Base-by-base conservation (phyloP, 83 land plant genomes). In the Isoetes engelmannii region DNA sequence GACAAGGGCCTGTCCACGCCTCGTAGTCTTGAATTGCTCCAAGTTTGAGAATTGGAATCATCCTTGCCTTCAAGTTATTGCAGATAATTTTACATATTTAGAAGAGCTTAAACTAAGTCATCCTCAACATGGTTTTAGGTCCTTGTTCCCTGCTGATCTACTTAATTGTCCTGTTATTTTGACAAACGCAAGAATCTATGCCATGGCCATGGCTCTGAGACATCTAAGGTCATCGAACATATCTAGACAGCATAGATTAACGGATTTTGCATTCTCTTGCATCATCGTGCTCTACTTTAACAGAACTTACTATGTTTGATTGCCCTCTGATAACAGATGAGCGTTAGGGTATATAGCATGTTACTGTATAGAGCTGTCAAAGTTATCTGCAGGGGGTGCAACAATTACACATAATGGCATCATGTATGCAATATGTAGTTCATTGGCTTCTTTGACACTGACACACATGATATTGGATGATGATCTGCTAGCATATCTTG, bases 41-140 rank as follows among this genome's bases (percentile, higher is more conserved):
- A 75, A 63, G 8, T 7, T 79, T 42, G 10, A 56, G 1, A 21
- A 19, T 21, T 50, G 81, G 15, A 7, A 5, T 4, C 79, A 76
- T 41, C 17, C 7, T 4, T 76, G 76, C 62, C 51, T 79, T 47
- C 10, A 44, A 44, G 71, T 49, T 41, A 57, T 83, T 15, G 76
- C 70, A 37, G 53, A 72, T 0, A 41, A 68, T 2, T 73, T 79
- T 47, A 76, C 79, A 7, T 8, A 8, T 47, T 60, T 83, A 7
- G 83, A 79, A 49, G 70, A 73, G 42, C 53, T 83, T 12, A 79
- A 83, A 53, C 69, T 83, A 10, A 72, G 80, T 18, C 61, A 76
- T 48, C 71, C 80, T 17, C 69, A 55, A 20, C 8, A 51, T 8
- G 64, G 72, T 41, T 57, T 57, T 59, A 20, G 69, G 5, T 64